Evolutionary conservation across 805 yeast genomes (phyloP), one percentile per base, ranked within the genome.

Genomic region (Metschnikowia arizonensis): DNA sequence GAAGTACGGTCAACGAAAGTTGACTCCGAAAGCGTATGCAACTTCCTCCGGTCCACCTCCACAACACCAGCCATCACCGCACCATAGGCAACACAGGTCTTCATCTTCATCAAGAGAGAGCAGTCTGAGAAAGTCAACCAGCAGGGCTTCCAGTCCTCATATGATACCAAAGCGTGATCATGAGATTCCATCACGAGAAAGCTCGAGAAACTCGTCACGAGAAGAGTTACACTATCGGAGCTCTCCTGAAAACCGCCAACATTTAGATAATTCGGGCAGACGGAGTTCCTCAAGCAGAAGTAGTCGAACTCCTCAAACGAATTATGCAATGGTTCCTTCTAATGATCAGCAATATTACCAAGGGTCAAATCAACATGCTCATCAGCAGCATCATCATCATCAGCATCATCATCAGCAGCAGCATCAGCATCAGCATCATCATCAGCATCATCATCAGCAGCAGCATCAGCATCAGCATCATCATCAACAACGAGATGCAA

Each of bases 1-100:
- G 19, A 50, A 50, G 41, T 50, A 49, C 31, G 30, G 46, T 14
- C 50, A 49, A 25, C 52, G 47, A 21, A 50, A 50, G 25, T 31
- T 40, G 31, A 46, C 50, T 10, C 34, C 50, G 14, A 48, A 44
- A 11, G 25, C 45, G 2, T 34, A 45, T 35, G 42, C 47, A 14
- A 15, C 28, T n/a, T 34, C 29, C 19, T 18, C 40, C 9, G 35
- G 38, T 8, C 14, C 41, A n/a, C 33, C 39, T n/a, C 46, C 23
- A 18, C 34, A 19, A n/a, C 24, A 17, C n/a, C 40, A 31, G 18
- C 40, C 40, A 15, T 15, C 26, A 24, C 44, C 24, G 10, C 29
- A 21, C 24, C 44, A 26, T 9, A n/a, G 24, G 6, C 23, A n/a
- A 18, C 30, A 18, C 15, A 40, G 12, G 18, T 15, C 30, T 12